Percentiles rank a stretch among this genome's conserved stretches.
phyloP scores from a whole-genome alignment of 495 filamentous ascomycete species.

The Barbatosphaeria neglecta region DNA sequence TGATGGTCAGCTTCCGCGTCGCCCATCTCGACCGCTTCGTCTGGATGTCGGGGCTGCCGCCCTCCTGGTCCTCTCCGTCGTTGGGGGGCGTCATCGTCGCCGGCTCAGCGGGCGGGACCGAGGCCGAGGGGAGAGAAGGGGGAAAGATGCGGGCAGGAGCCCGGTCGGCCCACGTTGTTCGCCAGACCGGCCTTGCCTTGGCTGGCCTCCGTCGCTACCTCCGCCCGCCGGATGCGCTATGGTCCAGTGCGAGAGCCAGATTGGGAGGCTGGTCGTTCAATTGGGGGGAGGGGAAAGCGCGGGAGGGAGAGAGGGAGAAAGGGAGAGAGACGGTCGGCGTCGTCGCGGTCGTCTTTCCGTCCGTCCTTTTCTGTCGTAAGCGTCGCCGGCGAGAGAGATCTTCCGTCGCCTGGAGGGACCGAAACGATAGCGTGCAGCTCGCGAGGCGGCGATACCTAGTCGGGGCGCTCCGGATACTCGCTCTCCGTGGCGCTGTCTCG shows the following conservation, averaged over 20 bases:
- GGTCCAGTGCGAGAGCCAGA: conserved; percentile 5
- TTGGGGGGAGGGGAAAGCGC: not conserved
- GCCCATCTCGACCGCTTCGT: conserved; percentile 76
- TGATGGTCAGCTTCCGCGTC: conserved; percentile 66
- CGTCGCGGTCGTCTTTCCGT: not conserved
- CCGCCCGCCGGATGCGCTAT: conserved; percentile 10
- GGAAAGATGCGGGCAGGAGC: conserved; percentile 33
- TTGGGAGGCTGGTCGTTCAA: not conserved
- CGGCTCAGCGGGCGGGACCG: not conserved
- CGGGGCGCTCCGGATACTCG: no score
- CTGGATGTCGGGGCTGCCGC: conserved; percentile 12
- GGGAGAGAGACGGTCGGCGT: not conserved
- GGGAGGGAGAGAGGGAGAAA: not conserved
- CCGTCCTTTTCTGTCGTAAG: no score
- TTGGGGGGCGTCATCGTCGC: conserved; percentile 29
- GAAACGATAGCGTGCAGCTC: no score
- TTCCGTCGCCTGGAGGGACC: no score
- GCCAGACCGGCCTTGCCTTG: conserved; percentile 29
- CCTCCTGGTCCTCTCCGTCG: conserved; percentile 32
- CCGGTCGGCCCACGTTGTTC: conserved; percentile 33
- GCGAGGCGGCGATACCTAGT: no score
- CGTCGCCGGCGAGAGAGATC: no score
- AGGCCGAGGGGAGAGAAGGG: not conserved
- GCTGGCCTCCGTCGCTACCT: conserved; percentile 17
- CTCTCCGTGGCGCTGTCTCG: not conserved